Percentiles rank a stretch among this genome's conserved stretches.
Conservation (phyloP, 78 protist species). For the Tieghemostelium lacteum region DNA sequence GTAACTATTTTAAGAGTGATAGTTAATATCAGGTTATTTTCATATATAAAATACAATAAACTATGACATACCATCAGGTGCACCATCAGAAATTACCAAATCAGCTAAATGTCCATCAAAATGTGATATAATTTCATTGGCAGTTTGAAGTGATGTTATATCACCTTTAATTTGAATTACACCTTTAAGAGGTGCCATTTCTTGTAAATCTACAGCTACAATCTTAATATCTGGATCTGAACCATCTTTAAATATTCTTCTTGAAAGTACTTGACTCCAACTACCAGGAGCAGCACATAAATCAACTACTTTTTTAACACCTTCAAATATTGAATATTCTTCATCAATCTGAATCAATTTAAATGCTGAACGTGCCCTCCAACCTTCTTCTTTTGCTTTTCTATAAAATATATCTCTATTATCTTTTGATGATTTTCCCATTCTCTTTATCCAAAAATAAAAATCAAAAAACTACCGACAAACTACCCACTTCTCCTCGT, state of each 20-base stretch:
- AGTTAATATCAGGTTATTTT: not conserved
- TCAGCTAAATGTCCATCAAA: conserved; percentile 95
- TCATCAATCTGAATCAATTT: conserved; percentile 98
- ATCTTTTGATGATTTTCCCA: conserved; percentile 89
- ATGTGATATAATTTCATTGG: conserved; percentile 77
- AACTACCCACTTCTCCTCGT: not conserved
- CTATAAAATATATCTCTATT: conserved; percentile 97
- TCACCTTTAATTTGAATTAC: conserved; percentile 98
- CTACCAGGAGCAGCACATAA: conserved; percentile 99
- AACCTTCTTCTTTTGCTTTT: conserved; percentile 98
- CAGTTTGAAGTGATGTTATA: conserved; percentile 92
- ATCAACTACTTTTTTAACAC: conserved; percentile 97
- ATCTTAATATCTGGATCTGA: conserved; percentile 80
- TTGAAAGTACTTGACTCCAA: conserved; percentile 94
- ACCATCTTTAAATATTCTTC: conserved; percentile 53
- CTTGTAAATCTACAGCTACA: conserved; percentile 98
- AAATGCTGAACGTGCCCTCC: conserved; percentile 98
- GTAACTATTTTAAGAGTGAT: conserved; percentile 79
- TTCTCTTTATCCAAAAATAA: conserved; percentile 8
- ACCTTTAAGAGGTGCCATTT: conserved; percentile 99
- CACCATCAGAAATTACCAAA: conserved; percentile 99
- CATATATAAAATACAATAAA: not conserved
- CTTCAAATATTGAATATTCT: conserved; percentile 89
- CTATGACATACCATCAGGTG: conserved; percentile 97
- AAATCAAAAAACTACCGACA: not conserved